phyloP scores from a whole-genome alignment of 768 basidiomycete genomes.

The Boletus rubescentipes region DNA sequence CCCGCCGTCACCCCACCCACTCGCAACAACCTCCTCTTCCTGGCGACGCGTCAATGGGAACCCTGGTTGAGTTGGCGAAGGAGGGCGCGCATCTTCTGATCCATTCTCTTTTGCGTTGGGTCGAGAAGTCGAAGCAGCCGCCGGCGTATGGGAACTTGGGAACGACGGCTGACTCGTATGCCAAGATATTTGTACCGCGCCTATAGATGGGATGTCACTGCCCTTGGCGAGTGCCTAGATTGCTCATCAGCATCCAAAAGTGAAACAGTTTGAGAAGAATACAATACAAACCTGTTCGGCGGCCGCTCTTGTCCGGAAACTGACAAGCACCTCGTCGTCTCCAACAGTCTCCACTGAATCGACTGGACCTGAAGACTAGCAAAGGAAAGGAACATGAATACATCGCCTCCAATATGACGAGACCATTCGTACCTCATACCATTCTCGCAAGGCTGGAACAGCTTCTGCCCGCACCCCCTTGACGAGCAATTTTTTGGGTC shows the following conservation, averaged over 20 bases:
- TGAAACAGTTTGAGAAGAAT: neutral
- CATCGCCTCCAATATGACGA: neutral
- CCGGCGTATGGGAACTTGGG: slow-evolving; percentile 19
- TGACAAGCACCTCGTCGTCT: slow-evolving; percentile 58
- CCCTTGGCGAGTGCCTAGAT: slow-evolving; percentile 73
- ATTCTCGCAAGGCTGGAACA: slow-evolving; percentile 66
- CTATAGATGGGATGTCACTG: slow-evolving; percentile 60
- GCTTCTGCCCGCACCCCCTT: slow-evolving; percentile 61
- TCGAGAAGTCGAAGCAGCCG: slow-evolving; percentile 23
- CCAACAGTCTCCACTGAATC: slow-evolving; percentile 60
- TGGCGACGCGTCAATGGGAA: slow-evolving; percentile 36
- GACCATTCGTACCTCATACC: slow-evolving; percentile 66
- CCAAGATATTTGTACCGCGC: slow-evolving; percentile 69
- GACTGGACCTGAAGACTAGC: slow-evolving; percentile 65
- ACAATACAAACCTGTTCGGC: slow-evolving; percentile 71
- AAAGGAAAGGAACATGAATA: slow-evolving; percentile 7
- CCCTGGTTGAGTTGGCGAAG: slow-evolving; percentile 12
- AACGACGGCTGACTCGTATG: slow-evolving; percentile 39
- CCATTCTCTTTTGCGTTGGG: slow-evolving; percentile 18
- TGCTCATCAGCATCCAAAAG: slow-evolving; percentile 9
- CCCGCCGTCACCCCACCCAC: slow-evolving; percentile 66
- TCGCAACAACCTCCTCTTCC: slow-evolving; percentile 64
- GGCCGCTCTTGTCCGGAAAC: slow-evolving; percentile 67
- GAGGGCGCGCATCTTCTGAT: slow-evolving; percentile 27
- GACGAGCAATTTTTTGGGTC: slow-evolving; percentile 76